Evolutionary conservation across 2,329 filamentous ascomycete genomes (phyloP).

Genomic region (Verruconis gallopava): DNA sequence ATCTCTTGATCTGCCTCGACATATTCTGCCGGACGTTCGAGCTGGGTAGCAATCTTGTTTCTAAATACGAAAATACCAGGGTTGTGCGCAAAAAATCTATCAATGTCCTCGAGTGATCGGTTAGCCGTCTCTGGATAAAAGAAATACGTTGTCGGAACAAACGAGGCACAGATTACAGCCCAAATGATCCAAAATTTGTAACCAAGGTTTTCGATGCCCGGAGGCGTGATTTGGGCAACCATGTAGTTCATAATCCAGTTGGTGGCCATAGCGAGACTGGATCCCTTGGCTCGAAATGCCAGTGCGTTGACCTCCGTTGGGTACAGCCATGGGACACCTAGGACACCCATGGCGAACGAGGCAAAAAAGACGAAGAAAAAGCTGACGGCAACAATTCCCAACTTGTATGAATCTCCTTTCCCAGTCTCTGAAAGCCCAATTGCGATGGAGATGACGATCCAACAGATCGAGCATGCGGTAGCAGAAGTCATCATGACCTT

Average conservation of each 20-base stretch:
- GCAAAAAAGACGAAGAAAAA: slow-evolving; percentile 44
- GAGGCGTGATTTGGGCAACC: slow-evolving; percentile 32
- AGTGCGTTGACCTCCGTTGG: slow-evolving; percentile 37
- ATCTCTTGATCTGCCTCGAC: too few relatives aligned
- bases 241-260: slow-evolving; percentile 30
- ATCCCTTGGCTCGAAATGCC: slow-evolving; percentile 36
- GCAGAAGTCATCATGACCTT: slow-evolving; percentile 44
- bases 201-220: slow-evolving; percentile 27
- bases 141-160: slow-evolving; percentile 35
- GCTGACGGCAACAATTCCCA: slow-evolving; percentile 28
- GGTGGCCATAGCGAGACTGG: slow-evolving; percentile 36
- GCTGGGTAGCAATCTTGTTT: neutral
- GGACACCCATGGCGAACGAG: slow-evolving; percentile 39
- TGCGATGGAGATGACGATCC: slow-evolving; percentile 33
- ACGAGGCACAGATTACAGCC: slow-evolving; percentile 32
- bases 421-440: slow-evolving; percentile 23
- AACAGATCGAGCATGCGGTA: slow-evolving; percentile 34
- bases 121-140: slow-evolving; percentile 20
- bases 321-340: too few relatives aligned
- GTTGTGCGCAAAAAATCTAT: slow-evolving; percentile 1
- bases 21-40: neutral
- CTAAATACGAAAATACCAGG: neutral
- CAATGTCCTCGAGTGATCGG: slow-evolving; percentile 3
- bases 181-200: slow-evolving; percentile 34
- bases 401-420: slow-evolving; percentile 14